Percentiles rank a stretch among this genome's conserved stretches.
These are phyloP conservation scores for Chloranthus sessilifolius DNA, from an alignment of 164 flowering plant species.

Conservation along the genomic window DNA sequence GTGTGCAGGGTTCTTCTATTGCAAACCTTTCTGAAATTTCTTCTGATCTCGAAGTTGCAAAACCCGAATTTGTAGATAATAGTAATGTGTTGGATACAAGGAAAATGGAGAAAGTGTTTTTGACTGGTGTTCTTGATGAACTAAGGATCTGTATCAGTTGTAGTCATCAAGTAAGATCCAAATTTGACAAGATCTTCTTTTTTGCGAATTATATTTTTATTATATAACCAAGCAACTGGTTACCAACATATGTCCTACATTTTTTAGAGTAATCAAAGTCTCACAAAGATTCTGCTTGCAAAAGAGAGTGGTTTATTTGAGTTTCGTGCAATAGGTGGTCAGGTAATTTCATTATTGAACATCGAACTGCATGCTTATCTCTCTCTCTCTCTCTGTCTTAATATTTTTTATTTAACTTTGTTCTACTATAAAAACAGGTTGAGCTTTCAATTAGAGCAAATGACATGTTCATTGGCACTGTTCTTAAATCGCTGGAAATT, in stretches of 20 bases:
- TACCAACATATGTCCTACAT: background rate
- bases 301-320: slow-evolving; percentile 75
- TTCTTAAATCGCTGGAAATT: slow-evolving; percentile 81
- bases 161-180: slow-evolving; percentile 37
- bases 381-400: no score
- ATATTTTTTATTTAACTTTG: no score
- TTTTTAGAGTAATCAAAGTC: slow-evolving; percentile 40
- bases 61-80: slow-evolving; percentile 23
- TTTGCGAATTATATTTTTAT: background rate
- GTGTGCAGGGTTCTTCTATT: slow-evolving; percentile 61
- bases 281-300: slow-evolving; percentile 54
- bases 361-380: no score
- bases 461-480: slow-evolving; percentile 84
- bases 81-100: slow-evolving; percentile 23
- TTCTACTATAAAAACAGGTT: slow-evolving; percentile 61
- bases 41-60: slow-evolving; percentile 55
- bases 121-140: slow-evolving; percentile 88
- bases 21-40: slow-evolving; percentile 66
- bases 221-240: background rate
- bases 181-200: slow-evolving; percentile 1
- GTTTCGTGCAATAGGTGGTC: slow-evolving; percentile 93
- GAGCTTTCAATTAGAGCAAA: slow-evolving; percentile 63
- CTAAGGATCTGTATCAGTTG: slow-evolving; percentile 69
- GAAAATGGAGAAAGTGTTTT: slow-evolving; percentile 49
- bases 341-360: slow-evolving; percentile 50